phyloP scores from a whole-genome alignment of 495 filamentous ascomycete species.

The Letharia columbiana region DNA sequence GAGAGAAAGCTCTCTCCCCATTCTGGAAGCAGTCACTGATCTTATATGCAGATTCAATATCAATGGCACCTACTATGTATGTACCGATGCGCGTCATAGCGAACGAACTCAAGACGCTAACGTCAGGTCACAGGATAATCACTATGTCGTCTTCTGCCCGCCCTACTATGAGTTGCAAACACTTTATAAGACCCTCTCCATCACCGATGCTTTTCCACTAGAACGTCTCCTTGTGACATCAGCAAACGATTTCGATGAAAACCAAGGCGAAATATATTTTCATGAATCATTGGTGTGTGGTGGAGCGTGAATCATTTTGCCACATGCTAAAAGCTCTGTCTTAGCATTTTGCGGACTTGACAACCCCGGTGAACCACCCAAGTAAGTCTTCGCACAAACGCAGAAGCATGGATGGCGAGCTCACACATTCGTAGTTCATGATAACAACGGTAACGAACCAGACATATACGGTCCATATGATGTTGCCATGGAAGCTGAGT shows the following conservation, averaged over 20 bases:
- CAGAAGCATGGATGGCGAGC: neutral
- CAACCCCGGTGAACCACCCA: neutral
- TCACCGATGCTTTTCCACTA: neutral
- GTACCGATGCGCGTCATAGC: neutral
- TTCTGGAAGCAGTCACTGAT: neutral
- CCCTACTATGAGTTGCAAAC: neutral
- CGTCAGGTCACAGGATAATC: neutral
- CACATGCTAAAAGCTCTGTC: neutral
- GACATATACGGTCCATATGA: neutral
- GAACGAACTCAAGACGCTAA: neutral
- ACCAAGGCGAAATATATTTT: neutral
- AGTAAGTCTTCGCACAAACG: neutral
- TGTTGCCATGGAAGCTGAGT: neutral
- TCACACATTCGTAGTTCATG: neutral
- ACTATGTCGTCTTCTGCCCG: constrained; percentile 5
- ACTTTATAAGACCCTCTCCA: neutral
- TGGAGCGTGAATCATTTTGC: too few relatives aligned
- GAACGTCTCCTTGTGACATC: neutral
- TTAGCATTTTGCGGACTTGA: constrained; percentile 8
- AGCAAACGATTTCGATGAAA: neutral
- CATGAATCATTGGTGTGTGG: neutral
- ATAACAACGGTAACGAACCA: neutral
- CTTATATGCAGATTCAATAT: neutral
- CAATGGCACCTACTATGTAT: neutral
- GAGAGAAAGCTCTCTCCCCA: neutral